Percentiles rank a stretch among this genome's conserved stretches.
Conservation (phyloP, 2,329 filamentous ascomycete genomes). For the Phoma sp. region DNA sequence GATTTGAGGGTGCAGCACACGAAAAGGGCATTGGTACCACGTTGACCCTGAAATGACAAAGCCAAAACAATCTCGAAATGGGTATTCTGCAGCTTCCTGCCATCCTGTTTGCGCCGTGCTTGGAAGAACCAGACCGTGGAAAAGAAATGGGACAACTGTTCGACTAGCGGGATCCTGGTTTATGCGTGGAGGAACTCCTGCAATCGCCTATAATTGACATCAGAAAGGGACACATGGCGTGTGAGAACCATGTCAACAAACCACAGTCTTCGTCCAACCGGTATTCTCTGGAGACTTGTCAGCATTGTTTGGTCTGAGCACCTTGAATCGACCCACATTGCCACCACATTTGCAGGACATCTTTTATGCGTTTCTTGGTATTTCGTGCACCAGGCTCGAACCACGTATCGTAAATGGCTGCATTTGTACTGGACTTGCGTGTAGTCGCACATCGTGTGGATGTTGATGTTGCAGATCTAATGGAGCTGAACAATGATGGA, state of each 20-base stretch:
- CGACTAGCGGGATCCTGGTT: constrained; percentile 18
- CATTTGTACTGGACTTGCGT: constrained; percentile 65
- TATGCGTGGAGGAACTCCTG: constrained; percentile 34
- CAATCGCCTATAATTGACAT: constrained; percentile 42
- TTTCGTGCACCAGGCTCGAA: constrained; percentile 62
- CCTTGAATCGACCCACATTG: constrained; percentile 47
- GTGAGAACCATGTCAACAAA: constrained; percentile 30
- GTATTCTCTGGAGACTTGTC: constrained; percentile 50
- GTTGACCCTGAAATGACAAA: constrained; percentile 30
- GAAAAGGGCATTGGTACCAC: constrained; percentile 25
- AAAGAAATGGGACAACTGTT: constrained; percentile 6
- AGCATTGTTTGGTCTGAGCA: constrained; percentile 6
- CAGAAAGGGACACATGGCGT: constrained; percentile 13
- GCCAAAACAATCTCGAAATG: constrained; percentile 31
- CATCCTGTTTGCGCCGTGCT: constrained; percentile 41
- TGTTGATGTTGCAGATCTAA: constrained; percentile 7
- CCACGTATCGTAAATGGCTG: constrained; percentile 61
- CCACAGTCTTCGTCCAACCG: constrained; percentile 57
- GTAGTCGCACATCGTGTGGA: constrained; percentile 62
- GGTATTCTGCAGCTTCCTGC: constrained; percentile 43
- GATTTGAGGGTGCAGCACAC: neutral
- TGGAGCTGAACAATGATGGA: neutral
- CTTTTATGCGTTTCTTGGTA: constrained; percentile 62
- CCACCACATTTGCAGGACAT: constrained; percentile 63
- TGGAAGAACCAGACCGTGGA: constrained; percentile 26